Base-by-base conservation (phyloP, 768 basidiomycete species). In the Leucosporidium yakuticum region DNA sequence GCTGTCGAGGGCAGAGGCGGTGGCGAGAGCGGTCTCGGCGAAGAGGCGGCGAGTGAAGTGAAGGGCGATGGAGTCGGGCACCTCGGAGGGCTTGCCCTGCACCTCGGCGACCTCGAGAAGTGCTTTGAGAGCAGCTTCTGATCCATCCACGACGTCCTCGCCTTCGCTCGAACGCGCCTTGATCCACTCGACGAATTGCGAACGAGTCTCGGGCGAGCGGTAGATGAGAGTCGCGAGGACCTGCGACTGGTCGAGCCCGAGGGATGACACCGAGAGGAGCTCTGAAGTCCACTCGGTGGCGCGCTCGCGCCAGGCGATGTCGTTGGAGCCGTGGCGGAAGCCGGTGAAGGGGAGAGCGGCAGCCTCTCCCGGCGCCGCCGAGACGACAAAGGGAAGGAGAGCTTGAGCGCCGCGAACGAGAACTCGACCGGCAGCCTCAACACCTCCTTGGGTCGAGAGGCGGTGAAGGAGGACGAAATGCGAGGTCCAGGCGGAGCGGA, bases 401-500 rank as follows among this genome's bases (percentile, higher is more conserved):
- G 62, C 62, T 1, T 51, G 59, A 0, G 64, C 65, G 5, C 71
- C 71, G 20, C 63, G 63, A 9, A 15, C 31, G 39, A 72, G 64
- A 19, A 72, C 27, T 4, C 23, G 34, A 2, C 60, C 68, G 1
- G 67, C 67, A 0, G 53, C 47, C 15, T 15, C n/a, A 4, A 34
- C 29, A 31, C 50, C 44, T 14, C 23, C 59, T 21, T 53, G n/a
- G n/a, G 49, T 55, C 31, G 68, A 23, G 21, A 65, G 68, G 3
- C 34, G n/a, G 58, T 63, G 47, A 19, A 72, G 64, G 21, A n/a
- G 53, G 19, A 23, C 9, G 58, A 72, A 66, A 54, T 72, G 47
- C 4, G 29, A 1, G 8, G 62, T 34, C 71, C 71, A 72, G 47
- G 66, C 55, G 15, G 49, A 0, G 32, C 44, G 39, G 49, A 72